Conservation (phyloP, 2,329 filamentous ascomycete species). For the Aspergillus quadrilineatus region DNA sequence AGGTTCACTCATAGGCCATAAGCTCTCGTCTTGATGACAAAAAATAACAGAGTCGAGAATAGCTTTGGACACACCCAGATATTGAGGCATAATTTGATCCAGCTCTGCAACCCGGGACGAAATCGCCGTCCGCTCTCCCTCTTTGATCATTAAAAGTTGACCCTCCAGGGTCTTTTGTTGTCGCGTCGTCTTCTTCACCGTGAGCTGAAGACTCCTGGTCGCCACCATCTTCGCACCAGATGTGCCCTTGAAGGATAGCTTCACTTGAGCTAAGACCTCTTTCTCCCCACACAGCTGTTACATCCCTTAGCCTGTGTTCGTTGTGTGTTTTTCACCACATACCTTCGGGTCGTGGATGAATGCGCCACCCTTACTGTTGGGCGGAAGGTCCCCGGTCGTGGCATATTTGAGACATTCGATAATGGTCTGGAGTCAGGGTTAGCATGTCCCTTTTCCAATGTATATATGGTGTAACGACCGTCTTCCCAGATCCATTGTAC, state of each 20-base stretch:
- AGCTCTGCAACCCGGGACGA: conserved; percentile 80
- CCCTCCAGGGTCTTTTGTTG: conserved; percentile 83
- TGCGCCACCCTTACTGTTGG: conserved; percentile 83
- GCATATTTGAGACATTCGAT: conserved; percentile 99
- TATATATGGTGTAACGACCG: conserved; percentile 48
- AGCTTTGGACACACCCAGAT: conserved; percentile 84
- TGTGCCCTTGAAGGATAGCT: conserved; percentile 79
- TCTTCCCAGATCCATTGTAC: conserved; percentile 96
- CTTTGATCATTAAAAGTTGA: conserved; percentile 69
- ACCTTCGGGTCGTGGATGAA: conserved; percentile 98
- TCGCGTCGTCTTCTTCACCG: conserved; percentile 75
- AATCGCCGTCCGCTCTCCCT: conserved; percentile 75
- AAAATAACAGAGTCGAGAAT: conserved; percentile 95
- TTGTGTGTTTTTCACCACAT: conserved; percentile 13
- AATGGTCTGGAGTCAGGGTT: conserved; percentile 62
- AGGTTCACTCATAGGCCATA: conserved; percentile 95
- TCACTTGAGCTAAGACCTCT: conserved; percentile 87
- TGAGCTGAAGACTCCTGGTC: conserved; percentile 80
- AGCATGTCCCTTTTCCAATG: conserved; percentile 4
- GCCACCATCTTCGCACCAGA: conserved; percentile 77
- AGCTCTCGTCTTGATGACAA: conserved; percentile 95
- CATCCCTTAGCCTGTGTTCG: conserved; percentile 7
- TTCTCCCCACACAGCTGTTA: conserved; percentile 73
- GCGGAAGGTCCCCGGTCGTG: conserved; percentile 88
- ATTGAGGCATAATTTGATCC: conserved; percentile 78